Evolutionary conservation across 352 stramenopile genomes (phyloP).

Genomic region (Globisporangium splendens): DNA sequence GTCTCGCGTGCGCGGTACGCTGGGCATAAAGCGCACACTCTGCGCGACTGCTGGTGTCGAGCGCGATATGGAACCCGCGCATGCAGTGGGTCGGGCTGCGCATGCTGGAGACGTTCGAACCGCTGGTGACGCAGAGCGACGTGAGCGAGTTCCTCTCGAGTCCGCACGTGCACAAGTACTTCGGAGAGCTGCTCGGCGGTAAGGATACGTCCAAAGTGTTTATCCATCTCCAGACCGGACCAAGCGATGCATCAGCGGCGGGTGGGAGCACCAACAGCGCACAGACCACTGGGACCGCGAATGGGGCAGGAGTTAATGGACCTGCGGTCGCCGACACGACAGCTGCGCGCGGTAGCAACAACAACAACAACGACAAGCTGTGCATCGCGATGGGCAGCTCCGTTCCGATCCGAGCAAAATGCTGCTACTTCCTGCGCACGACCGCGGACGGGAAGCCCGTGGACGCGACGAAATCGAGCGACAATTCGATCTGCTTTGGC

Average conservation of each 20-base stretch:
- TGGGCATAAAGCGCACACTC: neutral
- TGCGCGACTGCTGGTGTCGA: neutral
- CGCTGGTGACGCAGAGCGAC: conserved; percentile 43
- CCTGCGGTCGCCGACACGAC: neutral
- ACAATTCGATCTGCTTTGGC: conserved; percentile 81
- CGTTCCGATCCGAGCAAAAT: conserved; percentile 72
- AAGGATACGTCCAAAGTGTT: conserved; percentile 78
- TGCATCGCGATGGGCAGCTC: conserved; percentile 67
- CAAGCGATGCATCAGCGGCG: conserved; percentile 3
- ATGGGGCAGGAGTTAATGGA: conserved; percentile 7
- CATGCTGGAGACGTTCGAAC: conserved; percentile 79
- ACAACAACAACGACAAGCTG: conserved; percentile 42
- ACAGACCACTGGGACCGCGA: neutral
- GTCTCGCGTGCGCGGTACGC: no score
- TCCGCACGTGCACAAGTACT: conserved; percentile 52
- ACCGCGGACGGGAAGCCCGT: conserved; percentile 69
- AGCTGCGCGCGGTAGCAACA: conserved; percentile 11
- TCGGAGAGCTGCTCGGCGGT: conserved; percentile 70
- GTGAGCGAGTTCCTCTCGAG: conserved; percentile 63
- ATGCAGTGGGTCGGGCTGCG: conserved; percentile 83
- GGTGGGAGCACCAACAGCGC: conserved; percentile 1
- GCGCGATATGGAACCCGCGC: conserved; percentile 63
- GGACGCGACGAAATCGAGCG: conserved; percentile 67
- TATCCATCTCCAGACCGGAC: conserved; percentile 58
- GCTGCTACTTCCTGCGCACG: conserved; percentile 81